phyloP scores from a whole-genome alignment of 2,329 filamentous ascomycete genomes.

The Lachnellula cervina region DNA sequence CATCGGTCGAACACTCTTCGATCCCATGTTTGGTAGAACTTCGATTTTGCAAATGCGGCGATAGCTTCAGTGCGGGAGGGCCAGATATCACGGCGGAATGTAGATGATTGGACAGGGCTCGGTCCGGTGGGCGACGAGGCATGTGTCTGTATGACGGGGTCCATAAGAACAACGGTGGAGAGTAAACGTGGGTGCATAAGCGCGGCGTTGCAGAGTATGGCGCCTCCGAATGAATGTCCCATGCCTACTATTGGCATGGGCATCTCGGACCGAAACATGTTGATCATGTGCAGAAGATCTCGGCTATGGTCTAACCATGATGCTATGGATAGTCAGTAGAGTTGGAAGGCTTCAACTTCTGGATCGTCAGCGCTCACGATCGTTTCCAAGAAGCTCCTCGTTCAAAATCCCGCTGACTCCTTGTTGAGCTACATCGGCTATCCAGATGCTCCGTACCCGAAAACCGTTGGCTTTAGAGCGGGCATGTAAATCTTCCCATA shows the following conservation, averaged over 20 bases:
- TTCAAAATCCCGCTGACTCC: constrained; percentile 76
- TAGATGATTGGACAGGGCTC: constrained; percentile 55
- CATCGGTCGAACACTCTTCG: constrained; percentile 70
- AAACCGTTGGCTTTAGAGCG: constrained; percentile 55
- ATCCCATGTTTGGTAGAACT: constrained; percentile 83
- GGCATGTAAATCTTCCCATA: constrained; percentile 77
- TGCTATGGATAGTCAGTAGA: constrained; percentile 43
- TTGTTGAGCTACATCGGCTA: constrained; percentile 83
- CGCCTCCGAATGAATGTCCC: constrained; percentile 85
- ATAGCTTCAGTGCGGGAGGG: constrained; percentile 67
- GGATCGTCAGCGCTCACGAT: constrained; percentile 53
- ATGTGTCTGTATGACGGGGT: constrained; percentile 66
- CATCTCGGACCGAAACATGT: constrained; percentile 73
- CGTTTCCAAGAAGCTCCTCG: constrained; percentile 70
- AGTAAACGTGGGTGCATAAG: constrained; percentile 79
- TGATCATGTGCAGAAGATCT: constrained; percentile 81
- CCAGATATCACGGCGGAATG: constrained; percentile 75
- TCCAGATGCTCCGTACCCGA: constrained; percentile 78
- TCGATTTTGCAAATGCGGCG: constrained; percentile 59
- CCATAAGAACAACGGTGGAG: constrained; percentile 70
- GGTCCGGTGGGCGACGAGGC: constrained; percentile 37
- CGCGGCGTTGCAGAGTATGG: constrained; percentile 65
- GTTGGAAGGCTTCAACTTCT: not conserved
- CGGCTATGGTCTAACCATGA: constrained; percentile 82
- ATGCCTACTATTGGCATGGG: constrained; percentile 75